phyloP scores from a whole-genome alignment of 192 early-diverging fungal species.

The Funneliformis geosporum region DNA sequence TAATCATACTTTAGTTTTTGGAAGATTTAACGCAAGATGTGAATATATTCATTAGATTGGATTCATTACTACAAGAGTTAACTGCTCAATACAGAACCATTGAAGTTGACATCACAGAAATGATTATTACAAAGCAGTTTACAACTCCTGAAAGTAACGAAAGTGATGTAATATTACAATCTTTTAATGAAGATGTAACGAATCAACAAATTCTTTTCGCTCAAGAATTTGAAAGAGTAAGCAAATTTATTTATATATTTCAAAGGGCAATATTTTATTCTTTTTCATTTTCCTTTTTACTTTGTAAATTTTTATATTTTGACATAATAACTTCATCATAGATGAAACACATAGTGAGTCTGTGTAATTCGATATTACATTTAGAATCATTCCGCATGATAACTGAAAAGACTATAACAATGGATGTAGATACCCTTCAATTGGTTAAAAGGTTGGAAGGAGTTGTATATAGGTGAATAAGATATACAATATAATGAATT shows the following conservation, averaged over 20 bases:
- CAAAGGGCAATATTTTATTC: too few relatives aligned
- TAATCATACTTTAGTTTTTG: background rate
- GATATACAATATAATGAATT: background rate
- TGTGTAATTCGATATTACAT: slow-evolving; percentile 27
- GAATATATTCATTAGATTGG: slow-evolving; percentile 16
- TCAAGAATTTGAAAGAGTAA: slow-evolving; percentile 29
- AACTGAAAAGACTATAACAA: slow-evolving; percentile 21
- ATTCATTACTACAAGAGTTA: slow-evolving; percentile 3
- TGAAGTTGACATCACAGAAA: background rate
- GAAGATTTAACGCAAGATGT: slow-evolving; percentile 18
- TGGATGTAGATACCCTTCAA: slow-evolving; percentile 31
- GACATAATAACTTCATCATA: background rate
- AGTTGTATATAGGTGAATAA: background rate
- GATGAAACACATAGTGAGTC: slow-evolving; percentile 16
- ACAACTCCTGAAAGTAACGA: background rate
- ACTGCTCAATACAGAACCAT: background rate
- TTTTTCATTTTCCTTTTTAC: too few relatives aligned
- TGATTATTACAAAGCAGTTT: background rate
- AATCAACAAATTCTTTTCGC: slow-evolving; percentile 28
- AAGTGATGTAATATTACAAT: background rate
- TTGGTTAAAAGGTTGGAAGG: slow-evolving; percentile 7
- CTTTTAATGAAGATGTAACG: slow-evolving; percentile 14
- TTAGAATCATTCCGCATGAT: slow-evolving; percentile 24
- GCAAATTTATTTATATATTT: too few relatives aligned
- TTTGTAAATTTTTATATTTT: background rate